Percentiles rank a stretch among this genome's conserved stretches.
These are phyloP conservation scores for Beauveria australis DNA, from an alignment of 2,329 filamentous ascomycete species.

Conservation along the genomic window DNA sequence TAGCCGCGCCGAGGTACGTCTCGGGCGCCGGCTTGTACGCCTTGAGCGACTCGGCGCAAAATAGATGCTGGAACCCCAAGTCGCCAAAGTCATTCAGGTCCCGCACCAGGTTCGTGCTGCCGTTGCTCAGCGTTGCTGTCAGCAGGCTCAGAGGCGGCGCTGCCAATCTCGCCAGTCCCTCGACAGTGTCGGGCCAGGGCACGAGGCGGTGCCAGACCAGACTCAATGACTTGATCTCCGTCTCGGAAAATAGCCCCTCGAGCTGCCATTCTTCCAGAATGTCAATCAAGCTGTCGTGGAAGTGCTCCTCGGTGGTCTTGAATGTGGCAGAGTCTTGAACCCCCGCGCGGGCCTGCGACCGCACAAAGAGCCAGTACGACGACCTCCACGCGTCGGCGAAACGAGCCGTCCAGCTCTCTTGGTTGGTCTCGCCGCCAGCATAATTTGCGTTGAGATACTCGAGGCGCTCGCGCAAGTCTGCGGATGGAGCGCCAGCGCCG, in stretches of 20 bases:
- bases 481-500: slow-evolving; percentile 30
- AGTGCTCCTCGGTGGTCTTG: slow-evolving; percentile 66
- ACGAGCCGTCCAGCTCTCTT: neutral
- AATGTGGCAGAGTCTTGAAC: slow-evolving; percentile 32
- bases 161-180: slow-evolving; percentile 48
- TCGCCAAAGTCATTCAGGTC: slow-evolving; percentile 53
- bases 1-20: slow-evolving; percentile 62
- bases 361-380: slow-evolving; percentile 55
- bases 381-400: slow-evolving; percentile 66
- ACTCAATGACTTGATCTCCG: slow-evolving; percentile 56
- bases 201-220: slow-evolving; percentile 63
- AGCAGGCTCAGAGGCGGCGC: slow-evolving; percentile 25
- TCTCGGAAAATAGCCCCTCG: slow-evolving; percentile 49
- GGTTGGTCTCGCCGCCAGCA: slow-evolving; percentile 36
- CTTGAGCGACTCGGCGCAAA: slow-evolving; percentile 62
- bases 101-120: slow-evolving; percentile 56
- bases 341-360: slow-evolving; percentile 36
- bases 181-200: slow-evolving; percentile 58
- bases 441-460: slow-evolving; percentile 44
- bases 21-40: slow-evolving; percentile 65
- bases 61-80: slow-evolving; percentile 53
- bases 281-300: slow-evolving; percentile 51
- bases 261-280: slow-evolving; percentile 51
- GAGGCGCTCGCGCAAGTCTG: slow-evolving; percentile 38
- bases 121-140: slow-evolving; percentile 67